These are phyloP conservation scores for Monilinia aucupariae DNA, from an alignment of 2,329 filamentous ascomycete genomes.

Conservation along the genomic window DNA sequence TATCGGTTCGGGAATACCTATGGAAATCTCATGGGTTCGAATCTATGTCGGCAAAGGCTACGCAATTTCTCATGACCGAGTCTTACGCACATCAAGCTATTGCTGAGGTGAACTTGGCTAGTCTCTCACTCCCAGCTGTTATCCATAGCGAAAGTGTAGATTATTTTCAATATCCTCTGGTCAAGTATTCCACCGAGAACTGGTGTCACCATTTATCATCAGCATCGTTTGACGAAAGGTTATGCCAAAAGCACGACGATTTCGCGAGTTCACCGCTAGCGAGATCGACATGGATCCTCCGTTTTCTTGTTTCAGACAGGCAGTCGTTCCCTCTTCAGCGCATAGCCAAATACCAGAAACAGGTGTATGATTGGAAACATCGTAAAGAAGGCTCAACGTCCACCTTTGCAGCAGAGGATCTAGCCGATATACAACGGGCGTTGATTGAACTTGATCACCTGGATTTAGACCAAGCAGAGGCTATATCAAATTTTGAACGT, in stretches of 20 bases:
- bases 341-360: slow-evolving; percentile 13
- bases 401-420: slow-evolving; percentile 6
- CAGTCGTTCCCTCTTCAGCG: slow-evolving; percentile 11
- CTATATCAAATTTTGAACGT: slow-evolving; percentile 10
- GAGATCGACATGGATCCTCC: slow-evolving; percentile 13
- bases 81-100: slow-evolving; percentile 9
- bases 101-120: not conserved
- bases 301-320: slow-evolving; percentile 4
- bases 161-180: slow-evolving; percentile 2
- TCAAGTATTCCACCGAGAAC: slow-evolving; percentile 10
- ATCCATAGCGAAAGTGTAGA: not conserved
- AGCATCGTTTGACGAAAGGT: not conserved
- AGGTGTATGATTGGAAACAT: slow-evolving; percentile 3
- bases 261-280: not conserved
- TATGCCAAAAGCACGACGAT: not conserved
- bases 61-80: slow-evolving; percentile 13
- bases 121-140: not conserved
- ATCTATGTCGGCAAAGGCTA: slow-evolving; percentile 12
- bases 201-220: slow-evolving; percentile 14
- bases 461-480: not conserved
- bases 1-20: slow-evolving; percentile 11
- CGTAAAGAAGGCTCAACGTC: not conserved
- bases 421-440: slow-evolving; percentile 15
- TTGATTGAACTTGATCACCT: slow-evolving; percentile 8
- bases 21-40: not conserved